Percentiles rank a stretch among this genome's conserved stretches.
Evolutionary conservation across 2,329 filamentous ascomycete genomes (phyloP).

Genomic region (Spiromastix sp.): DNA sequence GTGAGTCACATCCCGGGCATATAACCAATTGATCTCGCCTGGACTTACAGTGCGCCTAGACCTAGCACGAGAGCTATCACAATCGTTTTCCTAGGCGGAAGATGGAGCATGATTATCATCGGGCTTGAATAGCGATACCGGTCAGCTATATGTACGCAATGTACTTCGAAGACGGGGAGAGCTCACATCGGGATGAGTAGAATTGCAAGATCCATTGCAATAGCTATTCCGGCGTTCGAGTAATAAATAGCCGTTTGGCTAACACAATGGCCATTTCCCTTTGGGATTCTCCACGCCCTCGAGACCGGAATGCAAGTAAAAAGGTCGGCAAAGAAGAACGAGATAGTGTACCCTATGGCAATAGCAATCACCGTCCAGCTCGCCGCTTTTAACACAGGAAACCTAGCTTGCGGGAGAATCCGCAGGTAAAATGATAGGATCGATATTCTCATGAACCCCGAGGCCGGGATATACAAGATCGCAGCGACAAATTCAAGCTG

Average conservation of each 20-base stretch:
- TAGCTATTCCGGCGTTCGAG: slow-evolving; percentile 18
- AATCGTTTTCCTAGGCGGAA: slow-evolving; percentile 21
- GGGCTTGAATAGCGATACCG: slow-evolving; percentile 13
- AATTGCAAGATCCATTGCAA: slow-evolving; percentile 21
- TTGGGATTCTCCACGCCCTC: slow-evolving; percentile 17
- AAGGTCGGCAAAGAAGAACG: slow-evolving; percentile 18
- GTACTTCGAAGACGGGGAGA: background rate
- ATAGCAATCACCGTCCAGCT: slow-evolving; percentile 10
- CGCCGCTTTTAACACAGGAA: slow-evolving; percentile 16
- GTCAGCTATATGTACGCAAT: slow-evolving; percentile 1
- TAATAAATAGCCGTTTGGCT: slow-evolving; percentile 22
- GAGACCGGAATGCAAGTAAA: slow-evolving; percentile 19
- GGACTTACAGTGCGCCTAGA: slow-evolving; percentile 21
- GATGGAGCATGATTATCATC: slow-evolving; percentile 20
- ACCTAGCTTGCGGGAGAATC: slow-evolving; percentile 20
- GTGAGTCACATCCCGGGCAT: no score
- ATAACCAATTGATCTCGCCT: no score
- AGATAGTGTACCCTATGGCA: slow-evolving; percentile 17
- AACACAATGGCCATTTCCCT: slow-evolving; percentile 16
- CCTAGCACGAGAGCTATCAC: slow-evolving; percentile 18
- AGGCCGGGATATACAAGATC: slow-evolving; percentile 20
- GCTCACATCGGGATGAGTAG: slow-evolving; percentile 19
- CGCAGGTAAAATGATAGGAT: slow-evolving; percentile 21
- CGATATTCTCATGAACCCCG: slow-evolving; percentile 22
- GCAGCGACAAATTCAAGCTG: slow-evolving; percentile 20